Conservation (phyloP, 306 rosid species). For the Cucumis hystrix region DNA sequence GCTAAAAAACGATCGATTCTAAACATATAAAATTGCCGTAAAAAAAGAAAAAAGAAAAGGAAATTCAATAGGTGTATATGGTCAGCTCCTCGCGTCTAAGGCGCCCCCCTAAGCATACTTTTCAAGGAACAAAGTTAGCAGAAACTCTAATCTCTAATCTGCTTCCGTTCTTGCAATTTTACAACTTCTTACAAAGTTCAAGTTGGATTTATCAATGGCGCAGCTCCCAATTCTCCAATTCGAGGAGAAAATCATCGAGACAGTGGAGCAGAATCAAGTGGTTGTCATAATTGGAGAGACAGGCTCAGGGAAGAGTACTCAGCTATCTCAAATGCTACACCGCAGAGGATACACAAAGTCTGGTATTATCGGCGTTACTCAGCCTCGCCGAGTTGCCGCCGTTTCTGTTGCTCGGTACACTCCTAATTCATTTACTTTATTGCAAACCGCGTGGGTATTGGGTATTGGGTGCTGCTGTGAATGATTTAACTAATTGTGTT, state of each 20-base stretch:
- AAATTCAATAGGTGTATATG: too few relatives aligned
- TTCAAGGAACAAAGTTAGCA: background rate
- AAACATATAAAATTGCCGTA: too few relatives aligned
- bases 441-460: too few relatives aligned
- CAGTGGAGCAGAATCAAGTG: constrained; percentile 52
- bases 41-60: too few relatives aligned
- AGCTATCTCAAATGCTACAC: constrained; percentile 84
- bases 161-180: background rate
- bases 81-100: too few relatives aligned
- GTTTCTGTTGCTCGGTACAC: constrained; percentile 72
- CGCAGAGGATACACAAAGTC: constrained; percentile 55
- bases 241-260: constrained; percentile 64
- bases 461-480: background rate
- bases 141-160: background rate
- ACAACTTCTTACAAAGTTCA: background rate
- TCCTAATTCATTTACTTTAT: background rate
- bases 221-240: constrained; percentile 69
- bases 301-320: constrained; percentile 97
- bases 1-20: too few relatives aligned
- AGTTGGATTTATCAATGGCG: constrained; percentile 29
- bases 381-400: constrained; percentile 97
- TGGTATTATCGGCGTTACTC: constrained; percentile 68
- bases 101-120: background rate
- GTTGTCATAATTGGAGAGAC: constrained; percentile 83
- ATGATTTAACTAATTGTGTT: background rate